Conservation (phyloP, 208 protist genomes). For the Trypanosoma conorhini region DNA sequence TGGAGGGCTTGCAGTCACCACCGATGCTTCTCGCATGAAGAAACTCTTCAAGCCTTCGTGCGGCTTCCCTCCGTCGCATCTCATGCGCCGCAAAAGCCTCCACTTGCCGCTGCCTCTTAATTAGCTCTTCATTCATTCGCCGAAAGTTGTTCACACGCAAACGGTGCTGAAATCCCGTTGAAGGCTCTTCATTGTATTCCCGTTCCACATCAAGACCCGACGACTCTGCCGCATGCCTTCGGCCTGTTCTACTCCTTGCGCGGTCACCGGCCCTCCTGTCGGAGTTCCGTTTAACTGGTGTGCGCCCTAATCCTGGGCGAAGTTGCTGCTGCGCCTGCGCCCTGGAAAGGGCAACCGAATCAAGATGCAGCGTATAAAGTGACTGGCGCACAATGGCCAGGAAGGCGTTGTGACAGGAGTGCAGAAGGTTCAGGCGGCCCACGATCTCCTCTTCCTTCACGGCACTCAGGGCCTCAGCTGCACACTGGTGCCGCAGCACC, state of each 20-base stretch:
- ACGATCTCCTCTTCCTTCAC: slow-evolving; percentile 16
- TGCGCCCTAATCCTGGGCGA: background rate
- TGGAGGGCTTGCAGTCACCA: background rate
- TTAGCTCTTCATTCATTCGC: slow-evolving; percentile 5
- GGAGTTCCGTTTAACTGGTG: background rate
- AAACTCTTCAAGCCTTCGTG: background rate
- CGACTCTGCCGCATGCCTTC: background rate
- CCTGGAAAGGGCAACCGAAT: background rate
- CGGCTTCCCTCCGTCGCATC: slow-evolving; percentile 4
- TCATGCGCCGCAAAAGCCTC: slow-evolving; percentile 7
- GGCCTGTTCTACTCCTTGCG: background rate
- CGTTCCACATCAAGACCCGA: background rate
- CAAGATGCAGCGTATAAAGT: slow-evolving; percentile 1
- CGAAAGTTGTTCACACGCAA: slow-evolving; percentile 11
- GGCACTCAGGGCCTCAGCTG: background rate
- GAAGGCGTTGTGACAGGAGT: slow-evolving; percentile 11
- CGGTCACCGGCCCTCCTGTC: background rate
- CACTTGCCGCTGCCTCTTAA: slow-evolving; percentile 2
- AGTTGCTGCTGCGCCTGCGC: slow-evolving; percentile 4
- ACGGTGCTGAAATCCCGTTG: background rate
- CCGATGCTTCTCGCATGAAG: background rate
- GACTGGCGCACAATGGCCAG: slow-evolving; percentile 9
- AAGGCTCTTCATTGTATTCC: background rate
- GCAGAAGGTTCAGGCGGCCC: slow-evolving; percentile 8
- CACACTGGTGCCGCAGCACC: slow-evolving; percentile 9